Conservation (phyloP, 1,284 basidiomycete species). For the Irpex sp. region DNA sequence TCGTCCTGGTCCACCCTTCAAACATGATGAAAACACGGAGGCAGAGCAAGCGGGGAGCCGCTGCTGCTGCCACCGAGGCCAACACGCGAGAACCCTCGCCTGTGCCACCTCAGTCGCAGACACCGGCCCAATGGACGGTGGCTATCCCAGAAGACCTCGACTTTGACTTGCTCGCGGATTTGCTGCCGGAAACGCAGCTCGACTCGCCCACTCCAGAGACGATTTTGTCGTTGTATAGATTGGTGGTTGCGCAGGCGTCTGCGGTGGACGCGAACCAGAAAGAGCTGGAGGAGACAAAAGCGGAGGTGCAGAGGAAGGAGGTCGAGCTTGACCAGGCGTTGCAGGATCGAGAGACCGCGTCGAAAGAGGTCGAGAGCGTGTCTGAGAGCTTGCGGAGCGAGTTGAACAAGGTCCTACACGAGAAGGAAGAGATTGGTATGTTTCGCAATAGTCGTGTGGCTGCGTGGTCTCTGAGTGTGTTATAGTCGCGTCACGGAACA, state of each 20-base stretch:
- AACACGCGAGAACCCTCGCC: conserved; percentile 23
- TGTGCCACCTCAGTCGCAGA: conserved; percentile 10
- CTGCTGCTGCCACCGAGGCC: conserved; percentile 27
- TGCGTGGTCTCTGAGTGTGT: background rate
- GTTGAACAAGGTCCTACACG: conserved; percentile 47
- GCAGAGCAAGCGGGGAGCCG: conserved; percentile 37
- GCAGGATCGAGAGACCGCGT: conserved; percentile 63
- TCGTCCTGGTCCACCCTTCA: background rate
- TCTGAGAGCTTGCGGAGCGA: conserved; percentile 52
- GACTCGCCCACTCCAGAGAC: conserved; percentile 52
- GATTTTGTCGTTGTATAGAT: conserved; percentile 57
- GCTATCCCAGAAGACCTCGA: conserved; percentile 58
- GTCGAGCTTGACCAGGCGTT: conserved; percentile 76
- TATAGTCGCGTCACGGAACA: conserved; percentile 47
- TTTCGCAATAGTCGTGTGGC: conserved; percentile 9
- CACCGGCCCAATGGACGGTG: conserved; percentile 26
- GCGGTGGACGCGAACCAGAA: conserved; percentile 51
- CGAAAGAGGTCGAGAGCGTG: conserved; percentile 51
- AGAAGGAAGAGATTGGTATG: conserved; percentile 64
- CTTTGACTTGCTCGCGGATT: conserved; percentile 47
- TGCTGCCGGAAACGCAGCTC: conserved; percentile 54
- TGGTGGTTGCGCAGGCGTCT: conserved; percentile 52
- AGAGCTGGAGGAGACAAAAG: conserved; percentile 62
- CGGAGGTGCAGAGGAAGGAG: conserved; percentile 64
- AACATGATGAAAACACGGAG: conserved; percentile 38